Base-by-base conservation (phyloP, 2,329 filamentous ascomycete species). In the Calonectria leucothoes region DNA sequence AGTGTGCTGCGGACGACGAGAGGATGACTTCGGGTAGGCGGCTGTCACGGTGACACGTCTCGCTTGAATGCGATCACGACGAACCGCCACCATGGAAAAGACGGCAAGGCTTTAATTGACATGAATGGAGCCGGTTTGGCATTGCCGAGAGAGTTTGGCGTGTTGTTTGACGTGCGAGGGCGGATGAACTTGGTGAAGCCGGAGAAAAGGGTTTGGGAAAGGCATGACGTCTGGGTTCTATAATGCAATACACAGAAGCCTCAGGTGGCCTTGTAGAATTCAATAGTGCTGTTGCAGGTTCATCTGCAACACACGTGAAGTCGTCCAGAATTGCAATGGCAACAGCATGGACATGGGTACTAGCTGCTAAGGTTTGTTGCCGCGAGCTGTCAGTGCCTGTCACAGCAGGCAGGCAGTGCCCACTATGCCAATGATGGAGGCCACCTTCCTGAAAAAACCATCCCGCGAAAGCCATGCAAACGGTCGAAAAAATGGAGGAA, bases 151-250 rank as follows among this genome's bases (percentile, higher is more conserved):
- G 5, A 20, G 12, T 1, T 45, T 45, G n/a, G 55, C 15, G 14
- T 17, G 17, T 27, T 67, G 70, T 57, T 72, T 72, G 66, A 69
- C 35, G 27, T 14, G 35, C 51, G 59, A 69, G 66, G 59, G 70
- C 66, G 70, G 70, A 72, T 61, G 70, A 72, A 71, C 52, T 52
- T 33, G 63, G 29, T 52, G 45, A 37, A 25, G 39, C 25, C 33
- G 23, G 45, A 33, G 48, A 17, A n/a, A 27, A 25, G 20, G 25
- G 31, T 55, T 29, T 64, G 20, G 29, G 31, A 52, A 52, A 17
- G 12, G 25, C 23, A 45, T 23, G 35, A 51, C 33, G 67, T 39
- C 29, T 49, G 37, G 29, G 49, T 39, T 61, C 10, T 23, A n/a
- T 20, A 61, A 61, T 39, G 12, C 55, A 61, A 61, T 39, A 23